phyloP scores from a whole-genome alignment of 192 early-diverging fungal species.

The Glomus cerebriforme region DNA sequence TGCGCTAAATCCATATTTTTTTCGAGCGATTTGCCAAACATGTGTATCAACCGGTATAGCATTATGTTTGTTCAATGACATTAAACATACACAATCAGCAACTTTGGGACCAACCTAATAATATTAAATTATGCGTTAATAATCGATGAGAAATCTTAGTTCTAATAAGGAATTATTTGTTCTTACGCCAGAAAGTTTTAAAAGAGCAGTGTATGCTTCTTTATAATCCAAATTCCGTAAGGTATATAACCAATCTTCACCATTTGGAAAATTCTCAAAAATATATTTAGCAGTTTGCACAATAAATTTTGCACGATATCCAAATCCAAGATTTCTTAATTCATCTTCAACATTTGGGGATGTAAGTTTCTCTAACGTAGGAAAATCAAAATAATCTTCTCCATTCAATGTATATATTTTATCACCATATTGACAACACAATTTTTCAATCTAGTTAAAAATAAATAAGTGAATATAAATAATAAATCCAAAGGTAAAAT shows the following conservation, averaged over 20 bases:
- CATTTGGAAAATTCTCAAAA: slow-evolving; percentile 33
- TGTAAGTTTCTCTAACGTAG: slow-evolving; percentile 56
- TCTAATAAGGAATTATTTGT: neutral
- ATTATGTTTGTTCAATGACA: slow-evolving; percentile 83
- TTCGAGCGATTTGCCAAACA: slow-evolving; percentile 90
- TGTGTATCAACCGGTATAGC: slow-evolving; percentile 93
- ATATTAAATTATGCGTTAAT: neutral
- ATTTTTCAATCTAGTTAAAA: slow-evolving; percentile 46
- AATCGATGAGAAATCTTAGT: neutral
- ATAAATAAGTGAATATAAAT: neutral
- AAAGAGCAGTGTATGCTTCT: slow-evolving; percentile 59
- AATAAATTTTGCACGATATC: slow-evolving; percentile 95
- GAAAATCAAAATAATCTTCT: slow-evolving; percentile 68
- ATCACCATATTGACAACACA: slow-evolving; percentile 51
- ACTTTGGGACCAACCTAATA: slow-evolving; percentile 86
- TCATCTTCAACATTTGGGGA: slow-evolving; percentile 60
- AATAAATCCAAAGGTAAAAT: neutral
- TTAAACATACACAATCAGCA: slow-evolving; percentile 93
- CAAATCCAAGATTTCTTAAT: slow-evolving; percentile 82
- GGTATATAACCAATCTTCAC: slow-evolving; percentile 63
- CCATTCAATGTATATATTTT: slow-evolving; percentile 42
- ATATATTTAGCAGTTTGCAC: slow-evolving; percentile 64
- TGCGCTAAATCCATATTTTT: slow-evolving; percentile 69
- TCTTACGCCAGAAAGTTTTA: slow-evolving; percentile 71
- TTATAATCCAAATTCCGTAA: slow-evolving; percentile 61